Evolutionary conservation across 192 early-diverging fungal species (phyloP), one percentile per base, ranked within the genome.

Genomic region (Rhizoclosmatium sp.): DNA sequence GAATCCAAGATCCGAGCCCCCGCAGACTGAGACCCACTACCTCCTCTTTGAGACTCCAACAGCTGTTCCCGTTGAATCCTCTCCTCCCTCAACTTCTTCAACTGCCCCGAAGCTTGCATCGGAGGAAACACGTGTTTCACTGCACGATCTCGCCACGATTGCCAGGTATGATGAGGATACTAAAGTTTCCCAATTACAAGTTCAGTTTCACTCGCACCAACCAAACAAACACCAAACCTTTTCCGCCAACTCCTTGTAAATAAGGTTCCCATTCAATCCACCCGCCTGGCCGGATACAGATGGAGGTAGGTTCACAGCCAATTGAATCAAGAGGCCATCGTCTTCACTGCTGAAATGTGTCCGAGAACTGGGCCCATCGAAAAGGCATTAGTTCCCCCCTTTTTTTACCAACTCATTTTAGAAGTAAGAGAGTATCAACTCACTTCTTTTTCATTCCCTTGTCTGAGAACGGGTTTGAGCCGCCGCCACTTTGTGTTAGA

Each of bases 331-430:
- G 21, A 47, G 16, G 31, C 47, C 46, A 31, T 71, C 69, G 4
- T 71, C 69, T 31, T 71, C 69, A n/a, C 56, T 71, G 48, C 14
- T 54, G 69, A 71, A 71, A 31, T 46, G 51, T 54, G 51, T 54
- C 51, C 51, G 51, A 54, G 16, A 54, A 7, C 51, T 54, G 5
- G 16, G 16, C 51, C 31, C 31, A 31, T 31, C 31, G 31, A 31
- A 31, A 31, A 31, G 31, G 31, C 31, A 31, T 31, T 31, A 31
- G 31, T 31, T 31, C 31, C 31, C 0, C 31, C 31, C 31, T 31
- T 31, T 31, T 31, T 31, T 31, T 31, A 31, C 31, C 0, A 31
- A 31, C 56, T 65, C 31, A 10, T 12, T 39, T 1, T 65, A 10
- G 39, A 21, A 10, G 64, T 12, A 12, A 10, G 31, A 31, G 31